These are phyloP conservation scores for Phytophthora meadii DNA, from an alignment of 352 stramenopile genomes.

Conservation along the genomic window DNA sequence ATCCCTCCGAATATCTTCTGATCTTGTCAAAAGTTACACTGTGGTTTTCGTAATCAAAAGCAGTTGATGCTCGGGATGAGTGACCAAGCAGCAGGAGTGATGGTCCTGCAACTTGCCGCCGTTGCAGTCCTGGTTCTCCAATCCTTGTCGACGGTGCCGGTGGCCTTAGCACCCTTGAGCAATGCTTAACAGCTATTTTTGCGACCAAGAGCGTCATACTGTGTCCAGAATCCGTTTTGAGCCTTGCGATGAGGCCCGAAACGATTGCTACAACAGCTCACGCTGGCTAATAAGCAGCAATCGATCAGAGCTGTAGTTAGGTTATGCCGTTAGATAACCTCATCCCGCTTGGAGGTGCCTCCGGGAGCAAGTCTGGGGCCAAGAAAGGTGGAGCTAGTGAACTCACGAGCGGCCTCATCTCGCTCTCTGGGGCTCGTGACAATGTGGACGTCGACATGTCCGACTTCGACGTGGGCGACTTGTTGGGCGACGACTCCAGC, in stretches of 20 bases:
- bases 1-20: neutral
- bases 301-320: too few relatives aligned
- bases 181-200: too few relatives aligned
- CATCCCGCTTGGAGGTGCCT: constrained; percentile 50
- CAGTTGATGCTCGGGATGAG: constrained; percentile 3
- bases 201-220: too few relatives aligned
- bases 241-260: too few relatives aligned
- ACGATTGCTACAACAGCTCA: too few relatives aligned
- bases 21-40: neutral
- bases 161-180: too few relatives aligned
- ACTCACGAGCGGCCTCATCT: constrained; percentile 71
- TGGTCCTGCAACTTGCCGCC: constrained; percentile 9
- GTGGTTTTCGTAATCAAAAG: constrained; percentile 23
- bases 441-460: constrained; percentile 57
- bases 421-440: constrained; percentile 38
- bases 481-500: constrained; percentile 52
- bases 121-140: constrained; percentile 2
- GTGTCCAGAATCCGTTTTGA: too few relatives aligned
- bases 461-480: constrained; percentile 65
- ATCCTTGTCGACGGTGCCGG: neutral
- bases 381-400: constrained; percentile 35
- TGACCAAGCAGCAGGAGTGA: constrained; percentile 7
- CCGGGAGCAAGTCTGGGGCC: constrained; percentile 15
- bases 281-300: too few relatives aligned
- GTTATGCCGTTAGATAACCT: constrained; percentile 57